Evolutionary conservation across 2,329 filamentous ascomycete genomes (phyloP).

Genomic region (Aspergillus aculeatinus): DNA sequence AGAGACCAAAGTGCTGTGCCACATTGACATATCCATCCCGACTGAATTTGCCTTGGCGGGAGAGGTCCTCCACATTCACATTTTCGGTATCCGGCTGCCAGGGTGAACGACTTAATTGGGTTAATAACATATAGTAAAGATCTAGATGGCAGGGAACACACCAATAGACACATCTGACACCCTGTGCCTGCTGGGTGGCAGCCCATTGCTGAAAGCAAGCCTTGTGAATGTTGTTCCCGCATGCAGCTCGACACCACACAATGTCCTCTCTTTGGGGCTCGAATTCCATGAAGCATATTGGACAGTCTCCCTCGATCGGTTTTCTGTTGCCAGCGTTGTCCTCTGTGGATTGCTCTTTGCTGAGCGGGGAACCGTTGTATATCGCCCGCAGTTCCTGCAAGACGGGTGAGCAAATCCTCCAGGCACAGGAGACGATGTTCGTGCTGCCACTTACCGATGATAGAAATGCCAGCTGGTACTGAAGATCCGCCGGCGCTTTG

Average conservation of each 20-base stretch:
- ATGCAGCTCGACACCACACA: constrained; percentile 60
- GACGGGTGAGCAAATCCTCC: background rate
- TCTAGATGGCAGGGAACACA: constrained; percentile 21
- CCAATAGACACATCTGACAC: constrained; percentile 49
- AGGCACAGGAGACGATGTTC: background rate
- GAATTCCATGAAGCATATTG: constrained; percentile 61
- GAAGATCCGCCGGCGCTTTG: constrained; percentile 55
- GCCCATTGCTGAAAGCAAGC: constrained; percentile 58
- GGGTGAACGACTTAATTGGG: constrained; percentile 36
- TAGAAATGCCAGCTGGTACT: constrained; percentile 62
- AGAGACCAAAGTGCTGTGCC: constrained; percentile 42
- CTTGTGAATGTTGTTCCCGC: constrained; percentile 64
- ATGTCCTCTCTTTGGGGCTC: constrained; percentile 47
- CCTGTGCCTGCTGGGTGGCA: constrained; percentile 30
- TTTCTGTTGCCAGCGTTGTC: constrained; percentile 53
- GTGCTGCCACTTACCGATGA: constrained; percentile 39
- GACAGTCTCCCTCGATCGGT: constrained; percentile 61
- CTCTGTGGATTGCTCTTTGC: constrained; percentile 41
- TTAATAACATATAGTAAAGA: background rate
- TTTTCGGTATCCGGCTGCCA: constrained; percentile 39
- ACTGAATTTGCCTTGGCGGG: constrained; percentile 27
- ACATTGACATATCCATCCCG: constrained; percentile 49
- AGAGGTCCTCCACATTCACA: constrained; percentile 33
- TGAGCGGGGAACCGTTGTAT: constrained; percentile 53
- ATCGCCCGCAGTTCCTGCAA: constrained; percentile 56